phyloP scores from a whole-genome alignment of 257 asterid genomes.

The Nicotiana obtusifolia region DNA sequence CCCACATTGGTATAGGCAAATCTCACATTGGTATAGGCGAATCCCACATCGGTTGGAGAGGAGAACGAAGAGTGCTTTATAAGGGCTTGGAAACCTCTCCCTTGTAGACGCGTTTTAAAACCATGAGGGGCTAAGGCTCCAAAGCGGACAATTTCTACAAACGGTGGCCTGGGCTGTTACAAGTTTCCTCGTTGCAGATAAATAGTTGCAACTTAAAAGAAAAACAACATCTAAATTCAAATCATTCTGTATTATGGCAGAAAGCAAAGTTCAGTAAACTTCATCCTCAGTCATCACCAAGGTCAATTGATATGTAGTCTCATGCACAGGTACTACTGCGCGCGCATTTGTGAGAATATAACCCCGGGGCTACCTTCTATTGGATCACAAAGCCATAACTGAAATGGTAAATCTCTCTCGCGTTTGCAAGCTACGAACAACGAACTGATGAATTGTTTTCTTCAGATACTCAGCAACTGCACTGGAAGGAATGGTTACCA shows the following conservation, averaged over 20 bases:
- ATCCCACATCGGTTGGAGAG: too few species aligned
- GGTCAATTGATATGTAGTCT: background rate
- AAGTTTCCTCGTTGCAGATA: background rate
- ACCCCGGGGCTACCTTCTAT: background rate
- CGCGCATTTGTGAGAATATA: background rate
- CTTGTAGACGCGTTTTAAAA: too few species aligned
- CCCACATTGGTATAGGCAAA: too few species aligned
- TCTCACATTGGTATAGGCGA: too few species aligned
- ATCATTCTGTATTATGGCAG: background rate
- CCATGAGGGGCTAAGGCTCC: too few species aligned
- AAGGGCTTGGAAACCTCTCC: too few species aligned
- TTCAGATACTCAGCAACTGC: background rate
- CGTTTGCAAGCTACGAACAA: too few species aligned
- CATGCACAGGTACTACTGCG: background rate
- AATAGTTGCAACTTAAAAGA: too few species aligned
- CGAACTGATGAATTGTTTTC: background rate
- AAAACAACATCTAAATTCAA: background rate
- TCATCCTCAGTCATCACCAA: background rate
- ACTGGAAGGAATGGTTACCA: too few species aligned
- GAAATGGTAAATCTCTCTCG: background rate
- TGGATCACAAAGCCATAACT: background rate
- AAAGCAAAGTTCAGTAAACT: background rate
- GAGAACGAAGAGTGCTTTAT: too few species aligned
- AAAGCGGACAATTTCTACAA: too few species aligned
- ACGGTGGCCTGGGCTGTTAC: too few species aligned